phyloP scores from a whole-genome alignment of 2,329 filamentous ascomycete species.

The Colletotrichum falcatum region DNA sequence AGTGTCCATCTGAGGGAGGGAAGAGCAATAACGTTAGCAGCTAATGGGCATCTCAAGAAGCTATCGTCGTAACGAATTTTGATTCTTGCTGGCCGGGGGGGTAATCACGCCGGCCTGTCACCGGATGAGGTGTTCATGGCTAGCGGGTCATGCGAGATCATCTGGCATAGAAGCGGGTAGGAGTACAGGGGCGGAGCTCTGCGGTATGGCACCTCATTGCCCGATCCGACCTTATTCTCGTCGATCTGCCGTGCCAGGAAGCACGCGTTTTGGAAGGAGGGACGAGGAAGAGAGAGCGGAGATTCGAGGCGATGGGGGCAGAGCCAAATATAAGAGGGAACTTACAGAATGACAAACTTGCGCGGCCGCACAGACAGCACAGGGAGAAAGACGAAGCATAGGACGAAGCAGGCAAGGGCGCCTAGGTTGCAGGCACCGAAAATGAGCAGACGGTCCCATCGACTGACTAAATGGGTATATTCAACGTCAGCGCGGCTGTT shows the following conservation, averaged over 20 bases:
- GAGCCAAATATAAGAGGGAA: constrained; percentile 51
- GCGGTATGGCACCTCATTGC: constrained; percentile 12
- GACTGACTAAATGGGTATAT: constrained; percentile 76
- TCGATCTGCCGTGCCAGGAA: constrained; percentile 30
- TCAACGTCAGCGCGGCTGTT: constrained; percentile 48
- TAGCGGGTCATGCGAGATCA: constrained; percentile 44
- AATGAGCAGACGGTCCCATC: constrained; percentile 95
- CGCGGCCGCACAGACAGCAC: constrained; percentile 82
- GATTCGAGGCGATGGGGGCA: background rate
- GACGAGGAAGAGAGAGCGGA: background rate
- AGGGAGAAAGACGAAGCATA: constrained; percentile 92
- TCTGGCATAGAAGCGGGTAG: constrained; percentile 51
- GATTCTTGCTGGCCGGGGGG: background rate
- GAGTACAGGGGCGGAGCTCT: constrained; percentile 47
- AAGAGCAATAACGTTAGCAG: constrained; percentile 47
- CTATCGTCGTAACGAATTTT: background rate
- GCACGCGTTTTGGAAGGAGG: background rate
- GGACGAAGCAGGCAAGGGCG: constrained; percentile 90
- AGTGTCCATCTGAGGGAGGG: constrained; percentile 83
- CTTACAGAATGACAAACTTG: constrained; percentile 98
- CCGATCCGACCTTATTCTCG: background rate
- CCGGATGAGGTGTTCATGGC: constrained; percentile 22
- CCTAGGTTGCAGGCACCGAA: constrained; percentile 93
- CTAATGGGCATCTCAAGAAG: background rate
- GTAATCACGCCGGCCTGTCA: constrained; percentile 34